Conservation (phyloP, 2,329 filamentous ascomycete genomes). For the Microdochium nivale region DNA sequence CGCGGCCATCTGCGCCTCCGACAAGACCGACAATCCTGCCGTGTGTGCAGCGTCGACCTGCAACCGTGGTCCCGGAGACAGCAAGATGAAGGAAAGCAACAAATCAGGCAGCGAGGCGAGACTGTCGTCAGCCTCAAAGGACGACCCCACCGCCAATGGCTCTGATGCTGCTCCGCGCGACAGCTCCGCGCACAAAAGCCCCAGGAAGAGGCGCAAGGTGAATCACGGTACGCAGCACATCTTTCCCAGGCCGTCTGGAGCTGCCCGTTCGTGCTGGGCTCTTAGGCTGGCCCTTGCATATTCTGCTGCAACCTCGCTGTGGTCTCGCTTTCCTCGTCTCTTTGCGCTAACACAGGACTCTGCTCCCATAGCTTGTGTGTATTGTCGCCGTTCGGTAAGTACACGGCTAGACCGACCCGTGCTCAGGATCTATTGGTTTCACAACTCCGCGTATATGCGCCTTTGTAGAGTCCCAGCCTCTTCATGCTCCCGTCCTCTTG, state of each 20-base stretch:
- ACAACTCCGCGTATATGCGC: slow-evolving; percentile 16
- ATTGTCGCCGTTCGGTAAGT: slow-evolving; percentile 86
- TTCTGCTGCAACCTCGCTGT: slow-evolving; percentile 13
- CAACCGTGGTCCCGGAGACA: not conserved
- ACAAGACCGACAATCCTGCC: not conserved
- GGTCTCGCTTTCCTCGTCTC: slow-evolving; percentile 22
- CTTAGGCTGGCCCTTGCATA: slow-evolving; percentile 10
- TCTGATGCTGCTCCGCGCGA: slow-evolving; percentile 15
- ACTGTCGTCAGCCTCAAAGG: slow-evolving; percentile 14
- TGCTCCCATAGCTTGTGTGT: slow-evolving; percentile 67
- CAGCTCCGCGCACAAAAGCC: slow-evolving; percentile 42
- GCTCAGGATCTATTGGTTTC: slow-evolving; percentile 21
- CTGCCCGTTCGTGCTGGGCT: slow-evolving; percentile 7
- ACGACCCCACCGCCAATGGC: not conserved
- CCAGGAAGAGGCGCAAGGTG: slow-evolving; percentile 81
- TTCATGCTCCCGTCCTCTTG: slow-evolving; percentile 2
- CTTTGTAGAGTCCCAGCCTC: slow-evolving; percentile 8
- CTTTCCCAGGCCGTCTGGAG: slow-evolving; percentile 12
- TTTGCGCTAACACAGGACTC: slow-evolving; percentile 15
- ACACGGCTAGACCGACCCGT: slow-evolving; percentile 18
- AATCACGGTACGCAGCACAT: slow-evolving; percentile 64
- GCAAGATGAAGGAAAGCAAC: not conserved
- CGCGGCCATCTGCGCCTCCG: not conserved
- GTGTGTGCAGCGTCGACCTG: not conserved
- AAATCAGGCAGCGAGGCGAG: slow-evolving; percentile 10